Evolutionary conservation across 306 rosid genomes (phyloP), one percentile per base, ranked within the genome.

Genomic region (Castanea sativa): DNA sequence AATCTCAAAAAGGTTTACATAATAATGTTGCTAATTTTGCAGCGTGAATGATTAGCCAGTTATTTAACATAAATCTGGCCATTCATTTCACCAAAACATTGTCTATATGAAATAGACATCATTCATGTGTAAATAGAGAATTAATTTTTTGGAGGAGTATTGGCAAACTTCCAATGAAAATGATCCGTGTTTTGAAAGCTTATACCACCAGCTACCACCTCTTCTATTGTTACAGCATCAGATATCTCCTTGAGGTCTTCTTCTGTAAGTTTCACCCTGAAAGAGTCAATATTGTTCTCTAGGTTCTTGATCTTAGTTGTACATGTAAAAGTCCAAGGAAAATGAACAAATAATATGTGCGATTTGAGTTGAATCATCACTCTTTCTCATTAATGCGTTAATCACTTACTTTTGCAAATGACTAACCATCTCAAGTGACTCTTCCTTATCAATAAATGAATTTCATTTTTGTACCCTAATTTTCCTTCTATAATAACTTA

Each of bases 91-190:
- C 35, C 5, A 20, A 20, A 10, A n/a, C 55, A 10, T 70, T 45
- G 0, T 55, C 4, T 6, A 63, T 5, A 2, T 45, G 52, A 2
- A 45, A 45, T 45, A 2, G 52, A 45, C 52, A 45, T 2, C 14
- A 11, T 45, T 2, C 52, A 45, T 45, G 15, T 0, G 52, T 8
- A 56, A 20, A 27, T 33, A 8, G 33, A 73, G 77, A 18, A 21
- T 12, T n/a, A 73, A 15, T 32, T 33, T 18, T 55, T 73, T 29
- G 77, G 69, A 30, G 80, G 83, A 25, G 78, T 79, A 16, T 75
- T 38, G 8, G 83, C 80, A 70, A 74, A 83, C 27, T 79, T 78
- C 83, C 77, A 78, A 2, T 41, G 14, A 45, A 14, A 7, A 30
- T 61, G 14, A 14, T 43, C 1, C 69, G 58, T 10, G 29, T 21